Evolutionary conservation across 495 filamentous ascomycete genomes (phyloP), one percentile per base, ranked within the genome.

Genomic region (Talaromyces stipitatus): DNA sequence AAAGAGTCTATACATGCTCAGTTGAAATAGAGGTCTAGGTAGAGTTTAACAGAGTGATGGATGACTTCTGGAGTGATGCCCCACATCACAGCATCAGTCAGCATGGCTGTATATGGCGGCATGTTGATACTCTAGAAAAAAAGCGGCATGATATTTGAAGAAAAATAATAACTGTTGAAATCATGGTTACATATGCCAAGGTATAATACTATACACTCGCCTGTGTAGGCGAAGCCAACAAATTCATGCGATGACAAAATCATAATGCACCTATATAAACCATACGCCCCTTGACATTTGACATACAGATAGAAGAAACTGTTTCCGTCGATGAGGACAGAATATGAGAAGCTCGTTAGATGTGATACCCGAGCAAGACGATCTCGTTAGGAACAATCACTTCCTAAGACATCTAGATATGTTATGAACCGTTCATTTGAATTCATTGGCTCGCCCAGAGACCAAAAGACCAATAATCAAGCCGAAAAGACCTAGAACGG

Each of bases 401-500:
- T 26, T 26, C 22, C 24, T 11, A 6, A 18, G 18, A 24, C 45
- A 48, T 48, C 45, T 48, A 7, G 45, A 48, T 9, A 30, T 51
- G 14, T 6, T 14, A 14, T 4, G 22, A 12, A 20, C 2, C 23
- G 6, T n/a, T 69, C 60, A 56, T 69, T 82, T 76, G 65, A 98
- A 95, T 36, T 90, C 89, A 4, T 66, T 53, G 23, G 92, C 92
- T 71, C 91, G 92, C 59, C 86, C 78, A 24, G 88, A 86, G 24
- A 97, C 78, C 64, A 99, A 78, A 46, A 99, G 77, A 36, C 95
- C 95, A 62, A 97, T 82, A 68, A 99, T 99, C 54, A 99, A 76
- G 54, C 95, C 95, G 67, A 99, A 99, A n/a, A 99, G 81, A 55
- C 95, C 95, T 14, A 99, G 78, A 18, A 99, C 91, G 6, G 94